Evolutionary conservation across 768 basidiomycete species (phyloP), one percentile per base, ranked within the genome.

Genomic region (Daedalea quercina): DNA sequence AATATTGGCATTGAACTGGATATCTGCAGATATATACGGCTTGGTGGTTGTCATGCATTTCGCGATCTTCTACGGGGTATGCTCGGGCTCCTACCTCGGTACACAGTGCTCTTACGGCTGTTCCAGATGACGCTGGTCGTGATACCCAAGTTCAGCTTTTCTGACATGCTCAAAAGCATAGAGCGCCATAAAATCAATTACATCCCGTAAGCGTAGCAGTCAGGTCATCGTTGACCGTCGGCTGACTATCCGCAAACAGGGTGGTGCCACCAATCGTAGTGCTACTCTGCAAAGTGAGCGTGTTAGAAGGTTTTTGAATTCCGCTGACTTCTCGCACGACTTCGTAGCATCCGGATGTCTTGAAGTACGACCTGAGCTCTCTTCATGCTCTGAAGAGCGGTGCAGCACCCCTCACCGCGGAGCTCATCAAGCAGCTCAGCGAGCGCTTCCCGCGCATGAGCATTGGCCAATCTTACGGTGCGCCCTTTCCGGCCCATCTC

Each of bases 401-500:
- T 20, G 83, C 84, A 23, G 84, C 84, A 7, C 83, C 84, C 40
- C 70, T 84, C 40, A 73, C 80, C 0, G 57, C 64, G 25, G 77
- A 81, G 56, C 58, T 81, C 22, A 79, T 75, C 56, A 63, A 70
- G 33, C 72, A 71, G 56, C 67, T 82, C 22, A 62, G 61, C n/a
- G 63, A 70, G 34, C 55, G 76, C 28, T 75, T 85, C 25, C 83
- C 83, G 0, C 58, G 69, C 17, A 73, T 74, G 1, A 67, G 69
- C 53, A 72, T 84, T 15, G 81, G 79, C 17, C 83, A 84, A 62
- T 76, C 74, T 12, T 84, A 82, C 62, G 82, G 81, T 80, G 34
- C 63, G 59, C n/a, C n/a, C n/a, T n/a, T n/a, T n/a, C n/a, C n/a
- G n/a, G n/a, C n/a, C n/a, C n/a, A n/a, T n/a, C n/a, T n/a, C n/a